Conservation (phyloP, 2,329 filamentous ascomycete genomes). For the Trichoderma breve region DNA sequence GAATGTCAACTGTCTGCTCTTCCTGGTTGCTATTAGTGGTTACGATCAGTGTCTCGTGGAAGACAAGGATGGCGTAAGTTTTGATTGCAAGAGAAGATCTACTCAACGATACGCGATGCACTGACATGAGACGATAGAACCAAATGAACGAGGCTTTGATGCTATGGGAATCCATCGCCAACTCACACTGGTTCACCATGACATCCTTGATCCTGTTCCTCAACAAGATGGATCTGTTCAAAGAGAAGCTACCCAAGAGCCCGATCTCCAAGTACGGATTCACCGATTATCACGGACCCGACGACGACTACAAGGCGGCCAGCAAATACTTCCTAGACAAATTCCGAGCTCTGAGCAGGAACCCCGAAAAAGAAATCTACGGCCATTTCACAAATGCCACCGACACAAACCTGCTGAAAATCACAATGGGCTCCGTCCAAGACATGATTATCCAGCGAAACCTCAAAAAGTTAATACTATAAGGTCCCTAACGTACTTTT, state of each 20-base stretch:
- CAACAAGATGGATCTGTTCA: conserved; percentile 89
- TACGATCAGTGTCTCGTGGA: conserved; percentile 96
- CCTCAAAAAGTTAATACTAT: conserved; percentile 71
- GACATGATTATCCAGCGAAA: conserved; percentile 99
- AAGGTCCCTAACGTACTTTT: conserved; percentile 33
- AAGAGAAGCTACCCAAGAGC: conserved; percentile 79
- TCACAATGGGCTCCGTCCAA: conserved; percentile 67
- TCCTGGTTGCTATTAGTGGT: conserved; percentile 94
- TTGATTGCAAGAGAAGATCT: not conserved
- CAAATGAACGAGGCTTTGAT: conserved; percentile 90
- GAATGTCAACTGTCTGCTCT: conserved; percentile 91
- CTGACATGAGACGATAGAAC: conserved; percentile 54
- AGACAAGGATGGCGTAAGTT: conserved; percentile 74
- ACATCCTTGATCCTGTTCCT: conserved; percentile 86
- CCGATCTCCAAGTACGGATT: conserved; percentile 79
- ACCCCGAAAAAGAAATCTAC: conserved; percentile 91
- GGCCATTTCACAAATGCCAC: conserved; percentile 99
- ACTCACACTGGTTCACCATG: conserved; percentile 87
- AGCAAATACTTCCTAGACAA: conserved; percentile 99
- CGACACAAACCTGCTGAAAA: conserved; percentile 80
- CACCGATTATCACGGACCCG: conserved; percentile 81
- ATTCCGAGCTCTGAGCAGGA: conserved; percentile 96
- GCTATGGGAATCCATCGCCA: conserved; percentile 83
- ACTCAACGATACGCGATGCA: not conserved
- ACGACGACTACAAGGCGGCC: conserved; percentile 89